These are phyloP conservation scores for Massariosphaeria phaeospora DNA, from an alignment of 495 filamentous ascomycete species.

Conservation along the genomic window DNA sequence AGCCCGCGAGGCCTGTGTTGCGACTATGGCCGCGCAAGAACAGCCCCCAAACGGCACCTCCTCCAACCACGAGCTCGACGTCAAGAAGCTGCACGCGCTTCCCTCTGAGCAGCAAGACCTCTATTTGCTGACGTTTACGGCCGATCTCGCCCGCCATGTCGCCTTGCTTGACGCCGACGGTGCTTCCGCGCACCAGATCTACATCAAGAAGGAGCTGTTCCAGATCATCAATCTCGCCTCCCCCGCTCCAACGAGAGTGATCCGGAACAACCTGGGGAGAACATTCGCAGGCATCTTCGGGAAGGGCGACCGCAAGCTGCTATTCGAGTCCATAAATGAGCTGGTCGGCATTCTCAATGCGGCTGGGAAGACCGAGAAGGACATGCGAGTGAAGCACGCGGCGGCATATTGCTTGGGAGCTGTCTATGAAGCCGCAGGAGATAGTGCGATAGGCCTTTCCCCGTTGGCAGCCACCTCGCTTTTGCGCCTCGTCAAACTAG, in stretches of 20 bases:
- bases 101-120: constrained; percentile 95
- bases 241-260: constrained; percentile 79
- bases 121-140: constrained; percentile 83
- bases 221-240: constrained; percentile 82
- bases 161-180: constrained; percentile 66
- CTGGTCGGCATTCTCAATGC: constrained; percentile 68
- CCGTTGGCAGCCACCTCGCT: constrained; percentile 64
- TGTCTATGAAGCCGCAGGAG: constrained; percentile 81
- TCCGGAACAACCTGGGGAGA: constrained; percentile 80
- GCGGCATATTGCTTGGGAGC: constrained; percentile 85
- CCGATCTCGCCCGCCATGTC: constrained; percentile 76
- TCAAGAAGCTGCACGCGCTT: constrained; percentile 80
- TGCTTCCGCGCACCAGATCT: constrained; percentile 79
- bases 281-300: constrained; percentile 78
- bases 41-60: constrained; percentile 24
- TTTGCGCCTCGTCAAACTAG: constrained; percentile 73
- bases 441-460: constrained; percentile 85
- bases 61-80: constrained; percentile 63
- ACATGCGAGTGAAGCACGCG: constrained; percentile 72
- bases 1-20: constrained; percentile 1
- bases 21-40: constrained; percentile 13
- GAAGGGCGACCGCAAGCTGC: constrained; percentile 82
- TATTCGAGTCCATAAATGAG: constrained; percentile 93
- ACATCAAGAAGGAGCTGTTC: constrained; percentile 83
- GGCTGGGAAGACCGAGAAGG: constrained; percentile 71